phyloP scores from a whole-genome alignment of 2,329 filamentous ascomycete species.

The Colletotrichum sp. region DNA sequence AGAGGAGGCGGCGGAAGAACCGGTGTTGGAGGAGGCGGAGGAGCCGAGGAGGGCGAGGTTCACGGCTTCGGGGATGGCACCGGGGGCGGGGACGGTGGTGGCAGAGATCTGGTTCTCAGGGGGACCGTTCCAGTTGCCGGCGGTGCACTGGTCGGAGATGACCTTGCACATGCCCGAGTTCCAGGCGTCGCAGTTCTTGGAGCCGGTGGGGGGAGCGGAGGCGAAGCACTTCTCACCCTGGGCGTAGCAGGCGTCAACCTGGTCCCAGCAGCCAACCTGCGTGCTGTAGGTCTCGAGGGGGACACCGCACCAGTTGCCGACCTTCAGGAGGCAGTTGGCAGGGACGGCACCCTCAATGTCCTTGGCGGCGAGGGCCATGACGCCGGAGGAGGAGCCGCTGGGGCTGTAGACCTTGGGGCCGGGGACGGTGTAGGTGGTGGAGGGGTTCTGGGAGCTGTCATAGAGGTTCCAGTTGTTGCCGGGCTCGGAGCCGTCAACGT shows the following conservation, averaged over 20 bases:
- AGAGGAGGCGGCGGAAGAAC: neutral
- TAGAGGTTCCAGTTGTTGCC: constrained; percentile 72
- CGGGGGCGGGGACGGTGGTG: constrained; percentile 33
- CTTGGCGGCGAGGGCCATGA: constrained; percentile 5
- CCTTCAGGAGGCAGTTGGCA: constrained; percentile 63
- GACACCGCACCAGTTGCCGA: constrained; percentile 75
- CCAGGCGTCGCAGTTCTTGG: constrained; percentile 65
- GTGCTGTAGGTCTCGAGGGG: constrained; percentile 63
- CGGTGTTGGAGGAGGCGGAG: constrained; percentile 2
- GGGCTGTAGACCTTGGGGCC: constrained; percentile 62
- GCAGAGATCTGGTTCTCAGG: constrained; percentile 44
- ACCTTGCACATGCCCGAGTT: constrained; percentile 60
- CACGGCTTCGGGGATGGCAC: constrained; percentile 36
- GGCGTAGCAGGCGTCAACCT: constrained; percentile 59
- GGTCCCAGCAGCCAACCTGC: constrained; percentile 65
- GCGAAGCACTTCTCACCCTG: constrained; percentile 67
- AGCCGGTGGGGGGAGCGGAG: constrained; percentile 62
- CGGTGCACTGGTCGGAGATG: constrained; percentile 49
- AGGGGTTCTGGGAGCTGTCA: constrained; percentile 41
- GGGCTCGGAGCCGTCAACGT: constrained; percentile 59
- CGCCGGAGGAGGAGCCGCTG: constrained; percentile 8
- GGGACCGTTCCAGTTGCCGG: constrained; percentile 51
- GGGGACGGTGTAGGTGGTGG: constrained; percentile 62
- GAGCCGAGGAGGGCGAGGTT: constrained; percentile 15
- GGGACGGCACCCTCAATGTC: constrained; percentile 56